A percentile compares a stretch with the other conserved stretches of the same genome.
Conservation (phyloP, 805 yeast genomes). For the Myxozyma vanderwaltii region DNA sequence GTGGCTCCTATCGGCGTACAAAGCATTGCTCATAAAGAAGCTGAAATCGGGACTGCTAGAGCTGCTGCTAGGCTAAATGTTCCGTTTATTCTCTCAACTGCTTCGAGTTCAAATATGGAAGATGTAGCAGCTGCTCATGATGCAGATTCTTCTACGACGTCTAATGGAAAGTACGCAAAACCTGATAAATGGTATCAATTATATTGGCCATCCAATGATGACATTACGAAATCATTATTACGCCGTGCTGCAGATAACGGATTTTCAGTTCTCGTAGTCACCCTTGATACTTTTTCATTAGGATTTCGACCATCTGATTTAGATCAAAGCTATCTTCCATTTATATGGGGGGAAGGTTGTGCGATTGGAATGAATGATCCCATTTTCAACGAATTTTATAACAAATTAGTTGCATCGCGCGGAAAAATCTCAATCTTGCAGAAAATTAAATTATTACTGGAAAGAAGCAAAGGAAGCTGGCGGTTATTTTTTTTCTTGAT, state of each 20-base stretch:
- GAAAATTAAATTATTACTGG: conserved; percentile 4
- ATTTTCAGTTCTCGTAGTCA: conserved; percentile 31
- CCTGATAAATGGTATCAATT: conserved; percentile 33
- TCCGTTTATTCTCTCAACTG: conserved; percentile 39
- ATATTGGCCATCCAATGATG: conserved; percentile 34
- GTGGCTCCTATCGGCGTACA: conserved; percentile 41
- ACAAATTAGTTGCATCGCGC: conserved; percentile 8
- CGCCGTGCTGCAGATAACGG: conserved; percentile 29
- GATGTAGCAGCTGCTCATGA: conserved; percentile 28
- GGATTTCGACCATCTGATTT: conserved; percentile 40
- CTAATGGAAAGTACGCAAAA: neutral
- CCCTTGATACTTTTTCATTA: conserved; percentile 33
- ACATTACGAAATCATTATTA: conserved; percentile 27
- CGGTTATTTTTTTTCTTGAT: conserved; percentile 5
- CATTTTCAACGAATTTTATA: conserved; percentile 34
- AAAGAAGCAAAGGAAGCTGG: conserved; percentile 12
- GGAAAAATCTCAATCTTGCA: neutral
- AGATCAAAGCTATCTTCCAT: conserved; percentile 38
- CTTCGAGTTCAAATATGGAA: conserved; percentile 34
- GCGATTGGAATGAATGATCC: conserved; percentile 40
- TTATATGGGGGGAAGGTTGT: conserved; percentile 35
- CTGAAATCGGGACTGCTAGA: conserved; percentile 37
- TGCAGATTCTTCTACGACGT: neutral
- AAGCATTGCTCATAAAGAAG: conserved; percentile 36
- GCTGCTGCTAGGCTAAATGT: conserved; percentile 38